Evolutionary conservation across 495 filamentous ascomycete species (phyloP), one percentile per base, ranked within the genome.

Genomic region (Trichoderma asperelloides): DNA sequence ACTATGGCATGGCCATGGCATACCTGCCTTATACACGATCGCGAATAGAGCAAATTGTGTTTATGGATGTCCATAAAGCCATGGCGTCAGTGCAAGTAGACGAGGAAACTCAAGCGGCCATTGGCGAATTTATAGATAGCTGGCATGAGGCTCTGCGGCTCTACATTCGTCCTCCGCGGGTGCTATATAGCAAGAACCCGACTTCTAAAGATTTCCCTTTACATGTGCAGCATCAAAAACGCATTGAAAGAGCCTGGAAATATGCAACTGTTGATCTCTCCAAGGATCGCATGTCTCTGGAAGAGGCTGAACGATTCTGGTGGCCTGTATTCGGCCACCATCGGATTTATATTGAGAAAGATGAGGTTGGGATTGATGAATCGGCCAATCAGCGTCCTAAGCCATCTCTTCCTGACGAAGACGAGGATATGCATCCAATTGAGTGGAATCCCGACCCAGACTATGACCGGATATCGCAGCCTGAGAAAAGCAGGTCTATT

Each of bases 271-370:
- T 9, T 1, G 21, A 67, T 23, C 33, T 75, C 27, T 71, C 69
- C 3, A 63, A 64, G 7, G 45, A 66, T 12, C 63, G 64, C 8
- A 73, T 69, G 65, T 62, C 62, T 2, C 28, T 41, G 8, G 60
- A 67, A 3, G 64, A 70, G 25, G 70, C 65, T 33, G 12, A 62
- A 18, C 66, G 49, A 37, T 75, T 72, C 23, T 75, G 71, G 73
- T 25, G 43, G 55, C 55, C 55, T 30, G 7, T 30, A 11, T 60
- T 60, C 55, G 25, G 5, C 5, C 0, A 37, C 33, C 0, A 49
- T 55, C 21, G 30, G 16, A 27, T 65, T 25, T 30, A 25, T 37
- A 2, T 57, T 62, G 5, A 40, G 7, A 30, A 12, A 18, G 12
- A 30, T 6, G 55, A 60, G 28, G 55, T 60, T 30, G 55, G 23